phyloP scores from a whole-genome alignment of 2,329 filamentous ascomycete genomes.

The Trichophyton verrucosum region DNA sequence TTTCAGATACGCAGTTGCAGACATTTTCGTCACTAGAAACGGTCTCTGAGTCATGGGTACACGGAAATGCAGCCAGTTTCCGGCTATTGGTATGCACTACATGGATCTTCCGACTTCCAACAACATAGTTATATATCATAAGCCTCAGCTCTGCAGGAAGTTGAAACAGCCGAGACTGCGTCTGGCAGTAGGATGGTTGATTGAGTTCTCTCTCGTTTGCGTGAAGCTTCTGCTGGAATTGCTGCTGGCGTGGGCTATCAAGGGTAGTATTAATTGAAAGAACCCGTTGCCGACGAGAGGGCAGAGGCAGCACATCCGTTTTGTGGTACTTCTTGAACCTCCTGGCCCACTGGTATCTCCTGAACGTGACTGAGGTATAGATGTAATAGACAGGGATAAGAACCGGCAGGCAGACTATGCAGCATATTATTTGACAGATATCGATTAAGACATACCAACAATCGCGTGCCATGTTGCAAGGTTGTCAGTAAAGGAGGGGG shows the following conservation, averaged over 20 bases:
- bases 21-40: neutral
- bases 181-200: neutral
- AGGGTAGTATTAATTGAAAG: neutral
- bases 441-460: neutral
- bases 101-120: neutral
- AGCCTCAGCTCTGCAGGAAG: neutral
- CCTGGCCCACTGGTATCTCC: neutral
- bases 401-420: neutral
- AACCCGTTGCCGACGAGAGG: neutral
- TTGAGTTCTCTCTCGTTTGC: neutral
- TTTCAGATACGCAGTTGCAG: neutral
- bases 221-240: neutral
- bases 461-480: neutral
- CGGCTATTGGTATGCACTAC: neutral
- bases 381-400: neutral
- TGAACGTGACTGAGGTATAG: neutral
- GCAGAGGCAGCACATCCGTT: neutral
- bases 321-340: neutral
- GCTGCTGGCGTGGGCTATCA: neutral
- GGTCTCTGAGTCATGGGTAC: neutral
- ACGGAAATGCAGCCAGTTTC: neutral
- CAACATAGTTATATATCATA: neutral
- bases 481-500: neutral
- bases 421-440: neutral
- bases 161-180: neutral